These are phyloP conservation scores for Tetracentron sinense DNA, from an alignment of 164 flowering plant genomes.

Conservation along the genomic window DNA sequence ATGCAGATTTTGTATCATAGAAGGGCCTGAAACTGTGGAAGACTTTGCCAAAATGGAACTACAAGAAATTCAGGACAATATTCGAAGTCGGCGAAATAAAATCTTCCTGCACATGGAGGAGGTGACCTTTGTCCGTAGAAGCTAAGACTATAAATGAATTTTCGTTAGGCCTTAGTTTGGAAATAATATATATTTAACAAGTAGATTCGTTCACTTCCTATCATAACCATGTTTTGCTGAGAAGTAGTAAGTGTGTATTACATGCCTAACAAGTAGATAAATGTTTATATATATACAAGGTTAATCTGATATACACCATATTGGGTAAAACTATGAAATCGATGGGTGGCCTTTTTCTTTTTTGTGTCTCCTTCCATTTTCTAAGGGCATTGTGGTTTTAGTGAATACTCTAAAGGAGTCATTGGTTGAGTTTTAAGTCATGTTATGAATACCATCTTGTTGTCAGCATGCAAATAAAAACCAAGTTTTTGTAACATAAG, in stretches of 20 bases:
- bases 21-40: slow-evolving; percentile 93
- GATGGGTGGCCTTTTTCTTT: too few relatives aligned
- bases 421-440: too few relatives aligned
- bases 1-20: slow-evolving; percentile 90
- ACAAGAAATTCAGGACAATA: slow-evolving; percentile 84
- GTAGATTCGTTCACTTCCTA: neutral
- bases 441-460: too few relatives aligned
- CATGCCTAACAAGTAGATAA: neutral
- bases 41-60: slow-evolving; percentile 82
- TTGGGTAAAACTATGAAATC: too few relatives aligned
- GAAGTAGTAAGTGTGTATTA: neutral
- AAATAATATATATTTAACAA: neutral
- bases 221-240: too few relatives aligned
- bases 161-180: neutral
- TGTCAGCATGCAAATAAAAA: too few relatives aligned
- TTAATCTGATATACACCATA: too few relatives aligned
- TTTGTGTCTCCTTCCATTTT: too few relatives aligned
- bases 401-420: too few relatives aligned
- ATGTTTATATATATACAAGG: too few relatives aligned
- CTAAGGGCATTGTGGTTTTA: too few relatives aligned
- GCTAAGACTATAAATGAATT: neutral
- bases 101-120: slow-evolving; percentile 94
- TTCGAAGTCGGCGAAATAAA: slow-evolving; percentile 84
- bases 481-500: too few relatives aligned
- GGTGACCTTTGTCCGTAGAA: slow-evolving; percentile 30